Evolutionary conservation across 768 basidiomycete species (phyloP), one percentile per base, ranked within the genome.

Genomic region (Dioszegia crocea): DNA sequence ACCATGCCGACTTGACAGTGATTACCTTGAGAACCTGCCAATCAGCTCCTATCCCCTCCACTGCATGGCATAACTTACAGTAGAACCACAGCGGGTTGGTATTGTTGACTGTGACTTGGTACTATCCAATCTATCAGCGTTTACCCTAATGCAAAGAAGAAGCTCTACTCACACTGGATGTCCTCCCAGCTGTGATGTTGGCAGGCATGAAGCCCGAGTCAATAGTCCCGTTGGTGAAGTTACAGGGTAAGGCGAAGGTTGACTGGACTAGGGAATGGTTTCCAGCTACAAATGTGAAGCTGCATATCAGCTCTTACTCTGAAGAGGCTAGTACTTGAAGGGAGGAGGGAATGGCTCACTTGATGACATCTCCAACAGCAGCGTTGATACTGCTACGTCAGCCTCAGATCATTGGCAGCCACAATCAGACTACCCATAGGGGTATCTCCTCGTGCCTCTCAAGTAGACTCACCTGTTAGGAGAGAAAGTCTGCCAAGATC

Each of bases 211-310:
- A 52, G 5, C 50, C 50, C 11, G 50, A 52, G 30, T 10, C 12
- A 31, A 52, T 11, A 5, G 30, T 23, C 5, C 50, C 50, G 29
- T 52, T 52, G 9, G 21, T 10, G 11, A 43, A 43, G 17, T 23
- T 38, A 24, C 50, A 52, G 17, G 50, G 50, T 5, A 36, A 16
- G 9, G 29, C 14, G 36, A 52, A 52, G 9, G 10, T 52, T 31
- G 50, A 52, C 36, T 52, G 50, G 17, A 24, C 6, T 8, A 39
- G 11, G 23, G 50, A 26, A 31, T 52, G 50, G 36, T 52, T 52
- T 8, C 50, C 50, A 5, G 50, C 36, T 30, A 52, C 50, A 21
- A 52, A 52, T 10, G 29, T 33, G 50, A 52, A 52, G 50, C 50
- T 52, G 30, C 5, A n/a, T 26, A 26, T 48, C 47, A 48, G 47